These are phyloP conservation scores for Mycena polygramma DNA, from an alignment of 768 basidiomycete species.

Conservation along the genomic window DNA sequence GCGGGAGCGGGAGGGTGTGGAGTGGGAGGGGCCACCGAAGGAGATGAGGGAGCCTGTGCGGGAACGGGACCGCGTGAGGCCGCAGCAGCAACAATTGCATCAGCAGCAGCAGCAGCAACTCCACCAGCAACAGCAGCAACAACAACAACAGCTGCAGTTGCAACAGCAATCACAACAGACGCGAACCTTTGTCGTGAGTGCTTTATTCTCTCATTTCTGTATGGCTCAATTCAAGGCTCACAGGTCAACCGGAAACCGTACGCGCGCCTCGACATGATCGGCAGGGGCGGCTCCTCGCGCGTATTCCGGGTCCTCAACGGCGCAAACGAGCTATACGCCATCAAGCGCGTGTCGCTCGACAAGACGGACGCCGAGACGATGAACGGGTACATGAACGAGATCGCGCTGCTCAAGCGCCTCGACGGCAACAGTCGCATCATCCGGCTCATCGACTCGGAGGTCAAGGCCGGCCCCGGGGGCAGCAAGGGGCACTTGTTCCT, in stretches of 20 bases:
- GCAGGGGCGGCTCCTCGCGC: constrained; percentile 95
- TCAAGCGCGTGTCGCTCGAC: constrained; percentile 94
- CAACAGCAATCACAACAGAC: constrained; percentile 58
- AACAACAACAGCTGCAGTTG: constrained; percentile 41
- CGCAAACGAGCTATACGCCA: constrained; percentile 83
- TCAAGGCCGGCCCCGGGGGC: constrained; percentile 77
- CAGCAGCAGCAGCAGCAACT: constrained; percentile 48
- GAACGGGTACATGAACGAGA: constrained; percentile 96
- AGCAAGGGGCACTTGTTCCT: constrained; percentile 83
- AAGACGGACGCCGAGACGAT: constrained; percentile 91
- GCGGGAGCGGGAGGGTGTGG: constrained; percentile 53
- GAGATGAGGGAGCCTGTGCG: constrained; percentile 48
- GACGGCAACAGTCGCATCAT: constrained; percentile 95
- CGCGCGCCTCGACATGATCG: constrained; percentile 88
- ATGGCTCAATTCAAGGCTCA: background rate
- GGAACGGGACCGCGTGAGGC: constrained; percentile 36
- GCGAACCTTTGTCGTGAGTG: constrained; percentile 41
- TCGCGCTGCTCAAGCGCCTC: constrained; percentile 90
- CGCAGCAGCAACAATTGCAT: constrained; percentile 44
- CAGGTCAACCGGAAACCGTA: constrained; percentile 89
- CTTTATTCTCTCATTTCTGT: background rate
- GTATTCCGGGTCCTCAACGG: constrained; percentile 92
- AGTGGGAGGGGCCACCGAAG: constrained; percentile 53
- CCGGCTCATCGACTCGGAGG: constrained; percentile 90
- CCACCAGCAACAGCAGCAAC: constrained; percentile 48